Evolutionary conservation across 225 moss, liverwort and hornwort genomes (phyloP).

Genomic region (Pseudisothecium myosuroides): DNA sequence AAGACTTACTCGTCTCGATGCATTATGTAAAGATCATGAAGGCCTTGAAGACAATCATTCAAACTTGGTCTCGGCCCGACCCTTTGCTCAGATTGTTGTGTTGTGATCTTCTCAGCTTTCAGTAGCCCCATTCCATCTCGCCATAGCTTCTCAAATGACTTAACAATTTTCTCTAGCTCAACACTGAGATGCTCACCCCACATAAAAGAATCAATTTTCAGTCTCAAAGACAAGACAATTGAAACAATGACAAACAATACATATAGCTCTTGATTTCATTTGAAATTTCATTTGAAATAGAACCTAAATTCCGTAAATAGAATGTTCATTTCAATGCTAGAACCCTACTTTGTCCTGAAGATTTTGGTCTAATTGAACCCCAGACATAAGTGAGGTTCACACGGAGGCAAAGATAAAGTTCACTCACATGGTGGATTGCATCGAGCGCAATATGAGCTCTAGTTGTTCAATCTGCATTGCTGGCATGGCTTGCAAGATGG

Average conservation of each 20-base stretch:
- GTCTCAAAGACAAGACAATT: background rate
- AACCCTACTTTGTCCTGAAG: background rate
- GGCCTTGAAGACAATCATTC: conserved; percentile 61
- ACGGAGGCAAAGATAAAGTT: background rate
- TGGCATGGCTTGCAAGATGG: conserved; percentile 38
- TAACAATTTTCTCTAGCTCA: conserved; percentile 42
- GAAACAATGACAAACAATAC: background rate
- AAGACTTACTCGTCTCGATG: conserved; percentile 66
- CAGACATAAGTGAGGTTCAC: background rate
- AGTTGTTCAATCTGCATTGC: conserved; percentile 65
- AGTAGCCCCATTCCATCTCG: conserved; percentile 60
- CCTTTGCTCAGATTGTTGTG: conserved; percentile 42
- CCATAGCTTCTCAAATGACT: conserved; percentile 63
- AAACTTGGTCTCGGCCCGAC: conserved; percentile 80
- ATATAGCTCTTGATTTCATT: background rate
- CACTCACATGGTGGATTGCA: conserved; percentile 47
- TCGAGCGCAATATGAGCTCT: conserved; percentile 47
- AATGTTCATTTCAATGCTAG: background rate
- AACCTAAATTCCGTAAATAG: background rate
- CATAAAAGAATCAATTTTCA: background rate
- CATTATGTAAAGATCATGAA: conserved; percentile 55
- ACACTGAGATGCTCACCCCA: conserved; percentile 7
- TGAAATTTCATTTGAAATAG: background rate
- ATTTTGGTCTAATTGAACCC: background rate
- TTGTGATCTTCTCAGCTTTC: conserved; percentile 56